Percentiles rank a stretch among this genome's conserved stretches.
These are phyloP conservation scores for Saksenaea oblongispora DNA, from an alignment of 371 early-diverging fungal genomes.

Conservation along the genomic window DNA sequence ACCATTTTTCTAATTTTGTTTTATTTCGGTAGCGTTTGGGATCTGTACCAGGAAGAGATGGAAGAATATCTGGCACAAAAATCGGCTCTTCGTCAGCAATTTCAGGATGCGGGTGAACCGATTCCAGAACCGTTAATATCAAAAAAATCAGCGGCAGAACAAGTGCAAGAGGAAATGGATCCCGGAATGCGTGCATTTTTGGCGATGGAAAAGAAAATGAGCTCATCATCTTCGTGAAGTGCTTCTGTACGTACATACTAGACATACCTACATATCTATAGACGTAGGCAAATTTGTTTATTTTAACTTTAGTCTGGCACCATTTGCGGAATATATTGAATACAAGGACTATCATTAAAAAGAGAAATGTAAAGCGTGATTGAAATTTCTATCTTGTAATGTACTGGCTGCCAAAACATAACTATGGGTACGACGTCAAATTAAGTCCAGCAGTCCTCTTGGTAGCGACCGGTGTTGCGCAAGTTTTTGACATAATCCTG, in stretches of 20 bases:
- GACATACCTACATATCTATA: not conserved
- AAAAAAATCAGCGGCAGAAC: slow-evolving; percentile 11
- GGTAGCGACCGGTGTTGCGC: slow-evolving; percentile 80
- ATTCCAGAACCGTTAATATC: slow-evolving; percentile 28
- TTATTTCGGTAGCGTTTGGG: slow-evolving; percentile 38
- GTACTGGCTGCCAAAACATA: not conserved
- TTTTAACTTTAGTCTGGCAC: no score
- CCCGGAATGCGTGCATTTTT: slow-evolving; percentile 48
- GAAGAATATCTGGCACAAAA: slow-evolving; percentile 35
- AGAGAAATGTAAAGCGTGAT: no score
- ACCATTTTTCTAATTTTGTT: not conserved
- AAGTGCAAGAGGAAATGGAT: slow-evolving; percentile 40
- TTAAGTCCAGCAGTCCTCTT: slow-evolving; percentile 95
- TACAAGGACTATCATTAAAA: no score
- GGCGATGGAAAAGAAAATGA: slow-evolving; percentile 42
- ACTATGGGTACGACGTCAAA: not conserved
- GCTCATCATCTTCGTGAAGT: not conserved
- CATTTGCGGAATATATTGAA: no score
- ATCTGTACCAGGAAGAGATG: slow-evolving; percentile 48
- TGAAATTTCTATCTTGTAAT: no score
- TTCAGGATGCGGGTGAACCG: slow-evolving; percentile 24
- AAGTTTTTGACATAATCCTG: slow-evolving; percentile 82
- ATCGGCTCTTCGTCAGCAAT: slow-evolving; percentile 20
- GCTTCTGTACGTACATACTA: not conserved
- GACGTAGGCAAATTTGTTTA: no score